phyloP scores from a whole-genome alignment of 1,284 basidiomycete species.

The Caloboletus firmus region DNA sequence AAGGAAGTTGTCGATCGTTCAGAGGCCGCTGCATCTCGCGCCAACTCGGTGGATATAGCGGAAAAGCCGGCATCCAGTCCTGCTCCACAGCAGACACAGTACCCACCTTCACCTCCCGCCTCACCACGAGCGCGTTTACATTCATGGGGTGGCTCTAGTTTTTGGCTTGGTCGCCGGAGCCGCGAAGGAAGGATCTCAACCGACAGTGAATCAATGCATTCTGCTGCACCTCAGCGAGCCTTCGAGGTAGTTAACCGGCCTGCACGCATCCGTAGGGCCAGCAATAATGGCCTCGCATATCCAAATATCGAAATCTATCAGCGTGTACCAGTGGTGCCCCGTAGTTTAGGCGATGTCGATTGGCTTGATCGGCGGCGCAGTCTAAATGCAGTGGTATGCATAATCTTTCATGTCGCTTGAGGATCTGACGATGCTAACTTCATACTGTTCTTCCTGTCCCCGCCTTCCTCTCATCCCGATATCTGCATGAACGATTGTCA shows the following conservation, averaged over 20 bases:
- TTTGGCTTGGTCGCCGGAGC: conserved; percentile 42
- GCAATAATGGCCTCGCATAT: conserved; percentile 47
- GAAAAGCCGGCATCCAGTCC: conserved; percentile 48
- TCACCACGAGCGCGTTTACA: conserved; percentile 49
- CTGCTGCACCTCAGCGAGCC: conserved; percentile 45
- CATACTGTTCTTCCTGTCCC: conserved; percentile 9
- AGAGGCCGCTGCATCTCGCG: conserved; percentile 30
- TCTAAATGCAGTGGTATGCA: conserved; percentile 62
- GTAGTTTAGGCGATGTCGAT: conserved; percentile 66
- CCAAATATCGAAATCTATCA: conserved; percentile 41
- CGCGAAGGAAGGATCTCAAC: conserved; percentile 47
- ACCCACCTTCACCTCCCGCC: conserved; percentile 44
- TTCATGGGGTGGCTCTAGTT: conserved; percentile 53
- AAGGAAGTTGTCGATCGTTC: conserved; percentile 25
- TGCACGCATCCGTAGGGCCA: conserved; percentile 46
- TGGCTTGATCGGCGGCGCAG: conserved; percentile 73
- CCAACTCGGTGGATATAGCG: conserved; percentile 44
- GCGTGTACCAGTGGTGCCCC: conserved; percentile 39
- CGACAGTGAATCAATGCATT: conserved; percentile 49
- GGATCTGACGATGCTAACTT: conserved; percentile 16
- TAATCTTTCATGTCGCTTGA: conserved; percentile 17
- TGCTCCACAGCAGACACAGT: conserved; percentile 40
- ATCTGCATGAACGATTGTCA: conserved; percentile 6
- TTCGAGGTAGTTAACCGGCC: conserved; percentile 77
- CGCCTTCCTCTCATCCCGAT: conserved; percentile 2